These are phyloP conservation scores for Linum tenue DNA, from an alignment of 345 rosid genomes.

Conservation along the genomic window DNA sequence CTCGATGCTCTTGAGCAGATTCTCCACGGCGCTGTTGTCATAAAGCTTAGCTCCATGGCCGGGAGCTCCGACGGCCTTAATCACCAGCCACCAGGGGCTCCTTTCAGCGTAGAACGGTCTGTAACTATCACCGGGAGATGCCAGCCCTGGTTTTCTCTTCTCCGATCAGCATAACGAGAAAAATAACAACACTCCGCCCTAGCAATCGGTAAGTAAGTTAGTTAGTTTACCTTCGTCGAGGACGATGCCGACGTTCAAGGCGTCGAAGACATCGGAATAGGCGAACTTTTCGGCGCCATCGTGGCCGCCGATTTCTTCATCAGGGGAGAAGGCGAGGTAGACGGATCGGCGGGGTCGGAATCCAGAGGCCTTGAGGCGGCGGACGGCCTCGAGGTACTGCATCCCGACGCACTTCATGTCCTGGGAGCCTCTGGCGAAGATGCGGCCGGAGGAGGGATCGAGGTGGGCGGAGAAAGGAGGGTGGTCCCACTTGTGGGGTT, in stretches of 20 bases:
- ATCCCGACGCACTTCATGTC: slow-evolving; percentile 98
- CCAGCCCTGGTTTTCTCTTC: slow-evolving; percentile 41
- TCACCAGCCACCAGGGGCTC: slow-evolving; percentile 75
- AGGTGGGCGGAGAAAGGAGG: slow-evolving; percentile 66
- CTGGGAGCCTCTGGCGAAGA: slow-evolving; percentile 88
- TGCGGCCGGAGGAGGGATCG: slow-evolving; percentile 48
- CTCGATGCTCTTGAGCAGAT: slow-evolving; percentile 76
- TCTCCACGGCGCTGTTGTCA: slow-evolving; percentile 88
- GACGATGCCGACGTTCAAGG: slow-evolving; percentile 60
- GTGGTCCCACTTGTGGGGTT: slow-evolving; percentile 66
- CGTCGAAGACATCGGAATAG: slow-evolving; percentile 45
- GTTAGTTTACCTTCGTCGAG: slow-evolving; percentile 72
- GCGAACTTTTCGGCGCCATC: slow-evolving; percentile 78
- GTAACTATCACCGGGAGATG: slow-evolving; percentile 61
- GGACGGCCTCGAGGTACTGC: slow-evolving; percentile 89
- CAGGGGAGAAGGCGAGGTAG: slow-evolving; percentile 72
- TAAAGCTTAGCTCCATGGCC: slow-evolving; percentile 94
- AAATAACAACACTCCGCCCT: not conserved
- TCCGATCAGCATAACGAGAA: not conserved
- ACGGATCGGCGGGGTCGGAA: slow-evolving; percentile 61
- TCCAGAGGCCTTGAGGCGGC: slow-evolving; percentile 50
- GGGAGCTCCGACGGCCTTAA: slow-evolving; percentile 87
- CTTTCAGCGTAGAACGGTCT: slow-evolving; percentile 75
- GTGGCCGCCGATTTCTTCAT: slow-evolving; percentile 92
- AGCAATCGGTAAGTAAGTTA: not conserved